Conservation (phyloP, 2,329 filamentous ascomycete genomes). For the Alternaria conjuncta region DNA sequence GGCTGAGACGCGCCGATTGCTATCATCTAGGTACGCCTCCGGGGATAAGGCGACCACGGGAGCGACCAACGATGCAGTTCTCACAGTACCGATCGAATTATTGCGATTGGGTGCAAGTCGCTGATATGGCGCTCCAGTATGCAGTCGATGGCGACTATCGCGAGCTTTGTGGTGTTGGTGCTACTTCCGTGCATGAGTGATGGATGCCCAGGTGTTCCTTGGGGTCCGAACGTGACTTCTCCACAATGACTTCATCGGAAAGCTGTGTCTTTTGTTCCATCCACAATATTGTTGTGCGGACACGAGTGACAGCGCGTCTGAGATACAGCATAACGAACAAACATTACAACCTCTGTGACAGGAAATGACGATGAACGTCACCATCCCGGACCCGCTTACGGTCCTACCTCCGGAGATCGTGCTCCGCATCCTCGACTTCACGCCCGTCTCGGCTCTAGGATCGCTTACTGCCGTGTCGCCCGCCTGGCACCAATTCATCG, state of each 20-base stretch:
- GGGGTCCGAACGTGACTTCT: constrained; percentile 4
- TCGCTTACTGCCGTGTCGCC: constrained; percentile 5
- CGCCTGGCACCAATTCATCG: constrained; percentile 14
- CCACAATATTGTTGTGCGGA: neutral
- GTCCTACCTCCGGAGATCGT: constrained; percentile 10
- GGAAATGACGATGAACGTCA: neutral
- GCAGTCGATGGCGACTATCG: neutral
- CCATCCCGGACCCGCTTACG: constrained; percentile 7
- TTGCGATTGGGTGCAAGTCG: neutral
- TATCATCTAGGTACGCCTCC: neutral
- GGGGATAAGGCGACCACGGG: neutral
- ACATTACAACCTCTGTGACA: neutral
- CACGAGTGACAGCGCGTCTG: neutral
- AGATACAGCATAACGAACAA: neutral
- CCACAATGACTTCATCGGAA: constrained; percentile 15
- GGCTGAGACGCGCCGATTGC: neutral
- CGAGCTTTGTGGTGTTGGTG: neutral
- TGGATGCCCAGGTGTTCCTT: neutral
- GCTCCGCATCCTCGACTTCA: constrained; percentile 14
- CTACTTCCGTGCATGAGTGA: neutral
- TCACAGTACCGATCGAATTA: too few relatives aligned
- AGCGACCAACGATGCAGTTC: neutral
- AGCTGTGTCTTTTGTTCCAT: constrained; percentile 1
- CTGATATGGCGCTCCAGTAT: too few relatives aligned
- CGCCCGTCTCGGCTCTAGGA: constrained; percentile 3